Conservation (phyloP, 345 rosid species). For the Citrus reticulata region DNA sequence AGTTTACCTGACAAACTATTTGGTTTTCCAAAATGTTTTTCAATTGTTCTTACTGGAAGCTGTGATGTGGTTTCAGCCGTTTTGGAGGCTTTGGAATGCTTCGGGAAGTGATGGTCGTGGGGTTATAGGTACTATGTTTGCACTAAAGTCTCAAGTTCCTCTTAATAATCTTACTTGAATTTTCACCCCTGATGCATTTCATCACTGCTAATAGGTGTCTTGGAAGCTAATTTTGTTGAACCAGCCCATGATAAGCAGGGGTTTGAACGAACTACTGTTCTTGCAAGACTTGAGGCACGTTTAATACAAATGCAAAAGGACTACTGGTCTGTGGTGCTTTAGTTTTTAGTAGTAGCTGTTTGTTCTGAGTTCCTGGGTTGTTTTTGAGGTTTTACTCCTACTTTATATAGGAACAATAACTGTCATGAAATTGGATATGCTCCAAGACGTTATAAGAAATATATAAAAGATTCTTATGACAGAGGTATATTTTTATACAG, state of each 20-base stretch:
- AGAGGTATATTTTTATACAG: slow-evolving; percentile 33
- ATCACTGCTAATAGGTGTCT: slow-evolving; percentile 51
- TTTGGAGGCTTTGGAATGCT: slow-evolving; percentile 98
- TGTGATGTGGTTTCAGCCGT: slow-evolving; percentile 53
- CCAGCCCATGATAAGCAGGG: slow-evolving; percentile 99
- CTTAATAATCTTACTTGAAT: background rate
- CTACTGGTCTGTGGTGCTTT: slow-evolving; percentile 58
- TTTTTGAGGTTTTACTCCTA: background rate
- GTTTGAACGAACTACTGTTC: slow-evolving; percentile 87
- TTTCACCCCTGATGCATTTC: slow-evolving; percentile 14
- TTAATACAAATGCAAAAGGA: slow-evolving; percentile 78
- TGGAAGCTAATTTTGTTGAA: slow-evolving; percentile 94
- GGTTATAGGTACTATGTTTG: slow-evolving; percentile 57
- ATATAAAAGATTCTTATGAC: slow-evolving; percentile 21
- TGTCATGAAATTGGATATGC: slow-evolving; percentile 90
- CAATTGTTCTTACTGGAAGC: slow-evolving; percentile 7
- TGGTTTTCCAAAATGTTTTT: background rate
- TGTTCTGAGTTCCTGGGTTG: background rate
- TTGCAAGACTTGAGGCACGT: slow-evolving; percentile 75
- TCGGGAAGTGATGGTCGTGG: slow-evolving; percentile 95
- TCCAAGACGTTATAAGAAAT: slow-evolving; percentile 44
- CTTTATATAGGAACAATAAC: slow-evolving; percentile 44
- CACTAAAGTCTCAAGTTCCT: slow-evolving; percentile 6
- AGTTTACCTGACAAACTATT: background rate
- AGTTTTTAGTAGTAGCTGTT: slow-evolving; percentile 1